Evolutionary conservation across 495 filamentous ascomycete species (phyloP), one percentile per base, ranked within the genome.

Genomic region (Neurospora sp.): DNA sequence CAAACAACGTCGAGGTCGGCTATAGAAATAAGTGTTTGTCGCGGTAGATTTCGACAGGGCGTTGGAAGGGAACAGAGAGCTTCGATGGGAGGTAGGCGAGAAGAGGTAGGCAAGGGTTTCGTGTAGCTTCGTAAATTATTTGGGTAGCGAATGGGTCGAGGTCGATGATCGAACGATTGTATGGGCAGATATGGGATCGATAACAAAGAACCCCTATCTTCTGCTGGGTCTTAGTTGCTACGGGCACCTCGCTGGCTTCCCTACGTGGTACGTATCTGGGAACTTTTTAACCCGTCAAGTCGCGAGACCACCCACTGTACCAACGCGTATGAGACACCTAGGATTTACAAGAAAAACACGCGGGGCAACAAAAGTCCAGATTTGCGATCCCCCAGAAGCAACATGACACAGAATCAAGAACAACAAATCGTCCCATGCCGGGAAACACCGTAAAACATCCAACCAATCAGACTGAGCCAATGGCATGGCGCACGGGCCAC

Each of bases 401-500:
- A 5, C 4, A 27, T 45, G 42, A 6, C 42, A 45, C 42, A 45
- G 4, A 45, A 20, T 45, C 22, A 61, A 31, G 12, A 8, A 31
- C 53, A 35, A 35, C 39, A 44, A 75, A 77, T 77, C 75, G 74
- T 77, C 74, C 75, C 75, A 78, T 73, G 61, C 22, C 77, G 74
- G 74, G 70, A 76, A 72, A 48, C 74, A 74, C 74, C 74, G 75
- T 70, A 22, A 17, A 17, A 22, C 40, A n/a, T 8, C n/a, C 65
- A 69, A 70, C 74, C 77, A 77, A 78, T 79, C 74, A 65, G 31
- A 5, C 12, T 35, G 1, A 65, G 14, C 53, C 53, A 78, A 20
- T 17, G 68, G 5, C 10, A 16, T 1, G 7, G 40, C 59, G 74
- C 74, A 70, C 70, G 73, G 22, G 35, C 45, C 68, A 22, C 27